Evolutionary conservation across 441 rosid genomes (phyloP), one percentile per base, ranked within the genome.

Genomic region (Eruca vesicaria): DNA sequence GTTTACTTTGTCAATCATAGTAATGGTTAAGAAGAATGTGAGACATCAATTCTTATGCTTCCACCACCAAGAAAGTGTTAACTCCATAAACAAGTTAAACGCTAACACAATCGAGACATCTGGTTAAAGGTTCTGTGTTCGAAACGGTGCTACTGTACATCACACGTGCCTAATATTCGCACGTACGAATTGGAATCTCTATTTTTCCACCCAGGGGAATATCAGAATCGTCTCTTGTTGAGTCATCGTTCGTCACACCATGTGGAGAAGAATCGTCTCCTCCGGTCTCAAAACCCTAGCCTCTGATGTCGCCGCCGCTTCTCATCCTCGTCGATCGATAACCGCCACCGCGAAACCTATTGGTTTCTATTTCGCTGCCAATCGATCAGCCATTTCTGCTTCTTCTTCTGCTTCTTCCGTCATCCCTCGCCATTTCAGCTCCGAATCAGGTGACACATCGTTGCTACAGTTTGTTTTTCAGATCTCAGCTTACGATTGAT

Each of bases 361-460:
- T 48, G 55, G 20, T 9, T 15, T 16, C 55, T 16, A 7, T 3
- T 3, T 48, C 3, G 4, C 20, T 48, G 10, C 55, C 20, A 2
- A 7, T 48, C 55, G 78, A 38, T 55, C 83, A 31, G 60, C 77
- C 84, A 23, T 77, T 76, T 60, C 81, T 69, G 78, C 83, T 6
- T 66, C 84, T 18, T 66, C 84, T 38, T 75, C 84, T 6, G 66
- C 84, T 18, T 66, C 84, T 38, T 75, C 84, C 57, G 41, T 87
- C 58, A 53, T 81, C 67, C 18, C 74, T 74, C 92, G 89, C 74
- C 84, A 63, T 71, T 87, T 85, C 84, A 72, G 81, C 75, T 63
- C 82, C 29, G 85, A 74, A 8, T 71, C 90, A 77, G 97, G 98
- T 93, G 26, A 58, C n/a, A 29, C 6, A 26, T 15, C 36, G 0